Percentiles rank a stretch among this genome's conserved stretches.
These are phyloP conservation scores for Ammopiptanthus mongolicus DNA, from an alignment of 306 rosid species.

Conservation along the genomic window DNA sequence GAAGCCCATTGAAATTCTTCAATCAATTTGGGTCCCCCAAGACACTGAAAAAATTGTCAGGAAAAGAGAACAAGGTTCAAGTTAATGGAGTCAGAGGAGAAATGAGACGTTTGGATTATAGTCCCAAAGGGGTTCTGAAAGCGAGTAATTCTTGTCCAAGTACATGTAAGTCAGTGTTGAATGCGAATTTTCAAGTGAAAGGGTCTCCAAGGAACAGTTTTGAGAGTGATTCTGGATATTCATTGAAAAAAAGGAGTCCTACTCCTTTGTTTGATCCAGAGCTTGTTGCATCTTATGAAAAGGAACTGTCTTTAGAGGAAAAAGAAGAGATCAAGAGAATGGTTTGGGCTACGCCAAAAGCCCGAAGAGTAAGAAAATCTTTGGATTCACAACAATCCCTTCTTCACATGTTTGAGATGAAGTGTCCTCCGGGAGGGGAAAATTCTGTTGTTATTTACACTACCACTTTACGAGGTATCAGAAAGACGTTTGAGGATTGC, in stretches of 20 bases:
- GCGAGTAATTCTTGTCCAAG: constrained; percentile 30
- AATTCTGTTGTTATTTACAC: constrained; percentile 66
- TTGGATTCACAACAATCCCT: constrained; percentile 32
- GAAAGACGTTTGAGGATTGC: constrained; percentile 89
- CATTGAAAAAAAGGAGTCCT: constrained; percentile 31
- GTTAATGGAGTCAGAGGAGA: constrained; percentile 13
- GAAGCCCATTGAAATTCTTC: constrained; percentile 69
- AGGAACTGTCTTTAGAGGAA: constrained; percentile 56
- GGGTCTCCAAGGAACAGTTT: constrained; percentile 66
- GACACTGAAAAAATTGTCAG: constrained; percentile 38
- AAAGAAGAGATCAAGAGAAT: constrained; percentile 83
- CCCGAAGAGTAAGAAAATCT: constrained; percentile 24
- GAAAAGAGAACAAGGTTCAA: constrained; percentile 70
- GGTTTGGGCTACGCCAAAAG: constrained; percentile 51
- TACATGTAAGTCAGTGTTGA: constrained; percentile 34
- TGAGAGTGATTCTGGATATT: constrained; percentile 32
- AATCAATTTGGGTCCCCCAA: constrained; percentile 73
- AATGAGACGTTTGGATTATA: constrained; percentile 50
- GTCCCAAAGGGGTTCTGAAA: constrained; percentile 52
- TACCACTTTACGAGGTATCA: constrained; percentile 83
- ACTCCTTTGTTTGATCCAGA: constrained; percentile 86
- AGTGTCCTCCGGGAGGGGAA: constrained; percentile 72
- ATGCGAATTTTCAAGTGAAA: constrained; percentile 39
- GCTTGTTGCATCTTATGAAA: constrained; percentile 65
- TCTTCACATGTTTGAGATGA: constrained; percentile 44